Conservation (phyloP, 768 basidiomycete species). For the Austroboletus eburneus region DNA sequence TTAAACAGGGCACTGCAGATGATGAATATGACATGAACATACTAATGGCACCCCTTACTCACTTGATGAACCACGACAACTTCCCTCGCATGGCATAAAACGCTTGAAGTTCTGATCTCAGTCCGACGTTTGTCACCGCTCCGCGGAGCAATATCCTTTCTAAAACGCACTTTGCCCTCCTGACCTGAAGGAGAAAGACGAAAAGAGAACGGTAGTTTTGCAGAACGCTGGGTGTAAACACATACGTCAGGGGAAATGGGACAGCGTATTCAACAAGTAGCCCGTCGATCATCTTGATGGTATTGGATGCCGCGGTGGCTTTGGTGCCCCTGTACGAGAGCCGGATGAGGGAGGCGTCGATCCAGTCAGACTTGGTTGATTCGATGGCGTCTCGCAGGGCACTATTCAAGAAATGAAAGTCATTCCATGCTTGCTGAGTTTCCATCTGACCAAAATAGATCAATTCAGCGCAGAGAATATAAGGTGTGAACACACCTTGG, state of each 20-base stretch:
- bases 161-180: slow-evolving; percentile 65
- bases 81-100: slow-evolving; percentile 76
- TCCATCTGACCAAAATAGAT: slow-evolving; percentile 55
- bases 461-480: not conserved
- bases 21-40: slow-evolving; percentile 2
- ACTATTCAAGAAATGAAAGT: slow-evolving; percentile 82
- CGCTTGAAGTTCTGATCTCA: slow-evolving; percentile 52
- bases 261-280: slow-evolving; percentile 74
- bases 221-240: slow-evolving; percentile 56
- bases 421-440: slow-evolving; percentile 63
- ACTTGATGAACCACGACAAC: slow-evolving; percentile 85
- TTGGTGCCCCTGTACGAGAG: slow-evolving; percentile 59
- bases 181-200: slow-evolving; percentile 66
- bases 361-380: slow-evolving; percentile 48
- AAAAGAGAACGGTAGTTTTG: slow-evolving; percentile 66
- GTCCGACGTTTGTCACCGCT: slow-evolving; percentile 32
- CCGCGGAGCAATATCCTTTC: slow-evolving; percentile 67
- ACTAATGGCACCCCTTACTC: slow-evolving; percentile 24
- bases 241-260: slow-evolving; percentile 77
- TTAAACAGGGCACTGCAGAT: slow-evolving; percentile 55
- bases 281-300: slow-evolving; percentile 62
- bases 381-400: slow-evolving; percentile 67
- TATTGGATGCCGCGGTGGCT: slow-evolving; percentile 43
- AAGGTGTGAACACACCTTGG: slow-evolving; percentile 46
- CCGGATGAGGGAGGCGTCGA: slow-evolving; percentile 66